Conservation (phyloP, 345 rosid genomes). For the Moringa oleifera region DNA sequence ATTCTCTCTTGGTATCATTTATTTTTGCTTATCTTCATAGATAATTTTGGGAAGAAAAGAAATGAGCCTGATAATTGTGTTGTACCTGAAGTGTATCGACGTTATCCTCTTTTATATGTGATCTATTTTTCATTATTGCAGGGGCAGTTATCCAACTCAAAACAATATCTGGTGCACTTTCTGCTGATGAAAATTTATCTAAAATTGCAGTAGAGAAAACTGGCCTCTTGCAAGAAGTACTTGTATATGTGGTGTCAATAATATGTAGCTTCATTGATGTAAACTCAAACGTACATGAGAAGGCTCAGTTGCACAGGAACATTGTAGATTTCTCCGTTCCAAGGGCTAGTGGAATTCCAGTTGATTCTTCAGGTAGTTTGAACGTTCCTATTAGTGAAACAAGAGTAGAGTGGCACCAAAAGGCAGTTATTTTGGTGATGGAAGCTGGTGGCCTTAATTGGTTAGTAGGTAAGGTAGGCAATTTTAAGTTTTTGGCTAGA, state of each 20-base stretch:
- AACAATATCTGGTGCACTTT: constrained; percentile 39
- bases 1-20: too few relatives aligned
- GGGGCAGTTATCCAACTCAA: constrained; percentile 71
- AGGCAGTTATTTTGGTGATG: constrained; percentile 66
- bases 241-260: constrained; percentile 51
- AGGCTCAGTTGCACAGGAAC: constrained; percentile 29
- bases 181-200: constrained; percentile 47
- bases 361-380: constrained; percentile 24
- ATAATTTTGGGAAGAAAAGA: too few relatives aligned
- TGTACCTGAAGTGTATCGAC: background rate
- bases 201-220: constrained; percentile 34
- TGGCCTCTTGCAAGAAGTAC: constrained; percentile 40
- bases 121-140: constrained; percentile 21
- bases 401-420: constrained; percentile 51
- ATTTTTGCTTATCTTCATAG: too few relatives aligned
- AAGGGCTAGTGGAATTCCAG: constrained; percentile 16
- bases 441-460: constrained; percentile 85
- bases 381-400: constrained; percentile 29
- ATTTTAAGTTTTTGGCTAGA: constrained; percentile 24
- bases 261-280: constrained; percentile 45
- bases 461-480: constrained; percentile 91
- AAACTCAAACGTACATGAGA: constrained; percentile 27
- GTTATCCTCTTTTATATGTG: background rate
- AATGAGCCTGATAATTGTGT: too few relatives aligned
- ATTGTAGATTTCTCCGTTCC: constrained; percentile 20